Base-by-base conservation (phyloP, 2,329 filamentous ascomycete genomes). In the Didymella arachidicola region DNA sequence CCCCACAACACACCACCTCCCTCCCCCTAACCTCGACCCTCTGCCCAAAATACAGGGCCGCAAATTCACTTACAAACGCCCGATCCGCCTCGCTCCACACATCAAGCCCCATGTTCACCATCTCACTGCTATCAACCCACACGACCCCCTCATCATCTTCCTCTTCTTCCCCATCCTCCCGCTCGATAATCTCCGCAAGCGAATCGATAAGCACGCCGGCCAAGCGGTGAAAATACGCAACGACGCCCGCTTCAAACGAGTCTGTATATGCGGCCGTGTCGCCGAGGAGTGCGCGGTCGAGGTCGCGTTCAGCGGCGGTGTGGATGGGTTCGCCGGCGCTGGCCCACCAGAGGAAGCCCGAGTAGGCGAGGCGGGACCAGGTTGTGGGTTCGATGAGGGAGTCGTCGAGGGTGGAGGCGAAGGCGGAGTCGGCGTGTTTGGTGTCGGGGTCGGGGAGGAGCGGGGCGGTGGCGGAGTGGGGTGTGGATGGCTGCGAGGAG, bases 341-440 rank as follows among this genome's bases (percentile, higher is more conserved):
- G 2, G 91, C 91, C 91, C 92, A 95, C 91, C 91, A 95, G 85
- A 94, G 92, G 79, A 94, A 93, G 25, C 89, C 88, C 53, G 86
- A 87, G 77, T 94, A 95, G 5, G 91, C 91, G 26, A 94, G 84
- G 1, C 89, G 87, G 0, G 89, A 83, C 91, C 86, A 89, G 0
- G 84, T 84, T 36, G 82, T 74, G 3, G 85, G 81, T 65, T 89
- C 85, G 8, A 86, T 81, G 1, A 85, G 61, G 11, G 74, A 64
- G 53, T 78, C 73, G 55, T 75, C 72, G 55, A 71, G 72, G 14
- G 43, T 53, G 47, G 79, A 76, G 38, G 77, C 76, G 49, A 78
- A 69, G 51, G 67, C 72, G 36, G 77, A 70, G 32, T 72, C 70
- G 32, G 71, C 73, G 19, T 67, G 65, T 41, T 69, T 60, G 46